A percentile compares a stretch with the other conserved stretches of the same genome.
phyloP scores from a whole-genome alignment of 768 basidiomycete genomes.

The Lactarius evosmus region DNA sequence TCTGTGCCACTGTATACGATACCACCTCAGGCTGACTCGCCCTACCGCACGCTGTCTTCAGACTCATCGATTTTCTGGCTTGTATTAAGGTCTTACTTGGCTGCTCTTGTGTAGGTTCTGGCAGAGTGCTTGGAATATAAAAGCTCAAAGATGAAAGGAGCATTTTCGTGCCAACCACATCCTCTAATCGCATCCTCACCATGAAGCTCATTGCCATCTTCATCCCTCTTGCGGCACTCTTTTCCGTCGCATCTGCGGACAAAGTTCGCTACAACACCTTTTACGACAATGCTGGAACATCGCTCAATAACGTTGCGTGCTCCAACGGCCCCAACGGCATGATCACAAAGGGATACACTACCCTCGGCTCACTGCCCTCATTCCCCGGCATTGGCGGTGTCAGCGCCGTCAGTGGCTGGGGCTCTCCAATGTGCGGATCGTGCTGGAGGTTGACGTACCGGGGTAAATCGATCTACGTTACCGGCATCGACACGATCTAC shows the following conservation, averaged over 20 bases:
- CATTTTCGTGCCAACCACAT: background rate
- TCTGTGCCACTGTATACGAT: background rate
- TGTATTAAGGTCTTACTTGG: background rate
- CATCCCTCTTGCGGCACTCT: no score
- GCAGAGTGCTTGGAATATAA: background rate
- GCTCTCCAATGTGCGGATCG: slow-evolving; percentile 27
- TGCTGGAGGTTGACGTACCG: slow-evolving; percentile 32
- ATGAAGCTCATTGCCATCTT: no score
- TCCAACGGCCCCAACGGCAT: slow-evolving; percentile 31
- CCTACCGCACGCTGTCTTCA: background rate
- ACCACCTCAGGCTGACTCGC: no score
- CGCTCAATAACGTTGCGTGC: slow-evolving; percentile 25
- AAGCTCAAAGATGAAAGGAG: background rate
- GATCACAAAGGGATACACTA: slow-evolving; percentile 24
- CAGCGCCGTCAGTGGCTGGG: slow-evolving; percentile 33
- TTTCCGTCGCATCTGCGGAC: slow-evolving; percentile 1
- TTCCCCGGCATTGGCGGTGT: slow-evolving; percentile 30
- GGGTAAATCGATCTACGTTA: slow-evolving; percentile 25
- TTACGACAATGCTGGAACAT: slow-evolving; percentile 14
- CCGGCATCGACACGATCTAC: slow-evolving; percentile 33
- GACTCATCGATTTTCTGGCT: background rate
- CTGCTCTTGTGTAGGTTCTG: background rate
- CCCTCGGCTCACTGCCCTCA: slow-evolving; percentile 25
- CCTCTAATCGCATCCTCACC: background rate
- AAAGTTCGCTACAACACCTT: slow-evolving; percentile 10